Base-by-base conservation (phyloP, 108 stramenopile genomes). In the Cyclotella sp. region DNA sequence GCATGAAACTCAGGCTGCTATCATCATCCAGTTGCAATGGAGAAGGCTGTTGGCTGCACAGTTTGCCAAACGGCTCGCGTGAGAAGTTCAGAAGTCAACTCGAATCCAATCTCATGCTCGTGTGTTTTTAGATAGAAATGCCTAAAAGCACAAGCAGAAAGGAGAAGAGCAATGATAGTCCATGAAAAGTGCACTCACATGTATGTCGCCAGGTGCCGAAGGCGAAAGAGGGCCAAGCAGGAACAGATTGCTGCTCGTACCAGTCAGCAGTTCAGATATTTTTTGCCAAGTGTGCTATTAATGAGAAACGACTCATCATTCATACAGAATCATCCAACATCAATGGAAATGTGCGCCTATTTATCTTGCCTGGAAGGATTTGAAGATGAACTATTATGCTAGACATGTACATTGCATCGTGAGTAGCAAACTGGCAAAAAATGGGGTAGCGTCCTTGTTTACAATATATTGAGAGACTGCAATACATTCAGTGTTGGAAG, bases 221-320 rank as follows among this genome's bases (percentile, higher is more conserved):
- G 73, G 42, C 66, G 68, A 28, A 79, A 84, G 40, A 46, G 63
- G 27, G 57, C 70, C 26, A 40, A 79, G 62, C 29, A 75, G 59
- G 83, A 84, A 43, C 9, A 58, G 24, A 24, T 54, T n/a, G 70
- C 83, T 28, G 83, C 78, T 13, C 30, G 63, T 75, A 73, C 34
- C 83, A 84, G 55, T 84, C 77, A 22, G 68, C 42, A n/a, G 59
- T 79, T 24, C 72, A 73, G n/a, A 78, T 83, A 77, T 70, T 34
- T 58, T 63, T 75, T 54, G 82, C 82, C 4, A 78, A 79, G 46
- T 73, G 58, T 22, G 4, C 75, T 0, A 3, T 73, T 22, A 19
- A 19, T 15, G 29, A n/a, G 28, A 55, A 53, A 55, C 62, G 59
- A 15, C 73, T 83, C 77, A 79, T 18, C 67, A 69, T n/a, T 69